These are phyloP conservation scores for Hygrocybe punicea DNA, from an alignment of 768 basidiomycete species.

Conservation along the genomic window DNA sequence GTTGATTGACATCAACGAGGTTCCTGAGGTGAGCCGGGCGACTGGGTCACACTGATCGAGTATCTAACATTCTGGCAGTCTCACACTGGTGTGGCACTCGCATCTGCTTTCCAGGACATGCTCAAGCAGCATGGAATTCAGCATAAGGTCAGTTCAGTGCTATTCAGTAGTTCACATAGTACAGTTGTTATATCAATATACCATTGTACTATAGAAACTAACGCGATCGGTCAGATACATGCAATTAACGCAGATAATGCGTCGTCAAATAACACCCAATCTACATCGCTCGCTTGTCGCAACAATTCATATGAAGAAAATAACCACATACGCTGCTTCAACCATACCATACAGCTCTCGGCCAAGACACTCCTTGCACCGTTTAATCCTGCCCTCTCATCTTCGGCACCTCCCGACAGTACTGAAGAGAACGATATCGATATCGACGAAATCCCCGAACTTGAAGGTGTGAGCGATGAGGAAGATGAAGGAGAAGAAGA, in stretches of 20 bases:
- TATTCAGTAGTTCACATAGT: background rate
- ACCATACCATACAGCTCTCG: conserved; percentile 1
- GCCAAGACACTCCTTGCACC: conserved; percentile 23
- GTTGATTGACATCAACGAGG: conserved; percentile 31
- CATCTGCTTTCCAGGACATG: conserved; percentile 14
- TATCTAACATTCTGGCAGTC: background rate
- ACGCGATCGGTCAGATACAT: background rate
- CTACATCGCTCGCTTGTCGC: background rate
- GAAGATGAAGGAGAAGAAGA: conserved; percentile 8
- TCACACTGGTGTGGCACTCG: conserved; percentile 37
- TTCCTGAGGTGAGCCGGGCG: conserved; percentile 14
- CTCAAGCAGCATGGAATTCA: conserved; percentile 18
- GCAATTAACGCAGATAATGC: conserved; percentile 1
- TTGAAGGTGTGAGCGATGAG: background rate
- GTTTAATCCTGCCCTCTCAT: background rate
- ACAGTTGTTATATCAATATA: background rate
- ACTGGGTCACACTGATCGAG: background rate
- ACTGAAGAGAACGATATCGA: background rate
- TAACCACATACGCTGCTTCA: conserved; percentile 2
- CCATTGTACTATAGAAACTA: no score
- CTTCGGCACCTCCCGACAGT: background rate
- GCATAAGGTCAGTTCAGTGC: conserved; percentile 15
- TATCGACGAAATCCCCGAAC: background rate
- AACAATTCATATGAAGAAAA: background rate
- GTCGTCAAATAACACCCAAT: background rate